These are phyloP conservation scores for Thecamonas trahens DNA, from an alignment of 78 protist species.

Conservation along the genomic window DNA sequence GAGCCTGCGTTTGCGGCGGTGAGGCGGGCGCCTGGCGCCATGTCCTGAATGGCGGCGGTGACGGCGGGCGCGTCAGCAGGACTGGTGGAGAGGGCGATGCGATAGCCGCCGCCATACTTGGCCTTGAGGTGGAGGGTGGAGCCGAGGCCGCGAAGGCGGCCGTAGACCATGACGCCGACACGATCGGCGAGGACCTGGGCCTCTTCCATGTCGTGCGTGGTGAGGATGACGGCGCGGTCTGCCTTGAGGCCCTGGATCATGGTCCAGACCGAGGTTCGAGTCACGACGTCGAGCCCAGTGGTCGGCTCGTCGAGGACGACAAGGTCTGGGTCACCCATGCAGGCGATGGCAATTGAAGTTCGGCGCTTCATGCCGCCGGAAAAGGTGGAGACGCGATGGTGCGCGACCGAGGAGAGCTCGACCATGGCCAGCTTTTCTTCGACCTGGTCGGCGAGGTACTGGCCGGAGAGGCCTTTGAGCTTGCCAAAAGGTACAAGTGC, in stretches of 20 bases:
- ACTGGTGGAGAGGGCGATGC: no score
- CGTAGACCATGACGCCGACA: constrained; percentile 49
- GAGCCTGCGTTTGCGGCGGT: no score
- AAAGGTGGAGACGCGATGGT: no score
- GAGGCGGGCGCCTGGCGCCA: no score
- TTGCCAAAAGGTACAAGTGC: constrained; percentile 33
- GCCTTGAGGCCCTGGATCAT: neutral
- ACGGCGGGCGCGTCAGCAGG: no score
- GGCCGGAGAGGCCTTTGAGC: neutral
- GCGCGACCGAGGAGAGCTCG: no score
- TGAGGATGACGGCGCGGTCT: constrained; percentile 54
- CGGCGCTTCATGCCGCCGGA: constrained; percentile 88
- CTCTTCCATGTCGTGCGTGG: constrained; percentile 89
- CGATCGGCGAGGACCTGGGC: constrained; percentile 65
- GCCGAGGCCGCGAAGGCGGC: constrained; percentile 30
- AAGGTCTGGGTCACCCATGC: constrained; percentile 61
- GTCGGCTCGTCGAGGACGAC: constrained; percentile 72
- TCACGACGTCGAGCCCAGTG: constrained; percentile 77
- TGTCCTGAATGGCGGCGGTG: no score
- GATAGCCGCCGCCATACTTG: constrained; percentile 77
- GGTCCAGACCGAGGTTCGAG: constrained; percentile 47
- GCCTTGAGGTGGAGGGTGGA: constrained; percentile 35
- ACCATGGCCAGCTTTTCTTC: no score
- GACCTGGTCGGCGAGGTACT: no score
- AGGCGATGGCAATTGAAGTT: constrained; percentile 61